These are phyloP conservation scores for Exophiala bonariae DNA, from an alignment of 2,329 filamentous ascomycete species.

Conservation along the genomic window DNA sequence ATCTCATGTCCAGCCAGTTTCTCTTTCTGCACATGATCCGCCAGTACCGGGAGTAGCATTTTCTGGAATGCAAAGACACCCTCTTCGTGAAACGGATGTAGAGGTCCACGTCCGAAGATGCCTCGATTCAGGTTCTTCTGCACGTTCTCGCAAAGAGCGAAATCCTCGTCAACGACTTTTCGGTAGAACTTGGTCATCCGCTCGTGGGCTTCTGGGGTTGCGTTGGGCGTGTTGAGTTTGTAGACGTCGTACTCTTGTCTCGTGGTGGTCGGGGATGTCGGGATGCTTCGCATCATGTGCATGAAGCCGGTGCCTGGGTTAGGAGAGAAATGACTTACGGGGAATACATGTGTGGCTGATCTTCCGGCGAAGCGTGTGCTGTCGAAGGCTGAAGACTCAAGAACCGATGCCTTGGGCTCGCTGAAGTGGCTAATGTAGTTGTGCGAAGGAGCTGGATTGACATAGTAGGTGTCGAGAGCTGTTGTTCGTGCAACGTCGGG, in stretches of 20 bases:
- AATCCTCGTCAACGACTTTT: constrained; percentile 65
- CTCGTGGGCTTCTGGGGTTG: constrained; percentile 59
- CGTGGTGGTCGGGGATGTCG: constrained; percentile 50
- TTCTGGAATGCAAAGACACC: constrained; percentile 59
- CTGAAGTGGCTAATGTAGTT: constrained; percentile 56
- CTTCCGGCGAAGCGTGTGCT: constrained; percentile 39
- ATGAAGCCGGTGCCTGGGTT: constrained; percentile 17
- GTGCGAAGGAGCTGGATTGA: constrained; percentile 48
- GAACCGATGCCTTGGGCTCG: constrained; percentile 27
- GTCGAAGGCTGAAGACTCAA: constrained; percentile 24
- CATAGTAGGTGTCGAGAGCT: constrained; percentile 55
- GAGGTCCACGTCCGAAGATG: constrained; percentile 61
- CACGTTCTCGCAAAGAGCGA: constrained; percentile 58
- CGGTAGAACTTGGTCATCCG: constrained; percentile 62
- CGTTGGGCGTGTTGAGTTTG: constrained; percentile 56
- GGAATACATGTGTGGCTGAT: constrained; percentile 35
- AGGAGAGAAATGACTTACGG: constrained; percentile 22
- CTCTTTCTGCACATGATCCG: constrained; percentile 50
- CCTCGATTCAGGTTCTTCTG: constrained; percentile 63
- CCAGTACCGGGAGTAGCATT: constrained; percentile 49
- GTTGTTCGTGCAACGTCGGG: constrained; percentile 56
- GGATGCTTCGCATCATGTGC: constrained; percentile 45
- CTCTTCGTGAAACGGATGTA: constrained; percentile 63
- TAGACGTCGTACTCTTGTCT: constrained; percentile 64
- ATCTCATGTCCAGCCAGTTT: constrained; percentile 47